These are phyloP conservation scores for Allium fistulosum DNA, from an alignment of 106 monocot genomes.

Conservation along the genomic window DNA sequence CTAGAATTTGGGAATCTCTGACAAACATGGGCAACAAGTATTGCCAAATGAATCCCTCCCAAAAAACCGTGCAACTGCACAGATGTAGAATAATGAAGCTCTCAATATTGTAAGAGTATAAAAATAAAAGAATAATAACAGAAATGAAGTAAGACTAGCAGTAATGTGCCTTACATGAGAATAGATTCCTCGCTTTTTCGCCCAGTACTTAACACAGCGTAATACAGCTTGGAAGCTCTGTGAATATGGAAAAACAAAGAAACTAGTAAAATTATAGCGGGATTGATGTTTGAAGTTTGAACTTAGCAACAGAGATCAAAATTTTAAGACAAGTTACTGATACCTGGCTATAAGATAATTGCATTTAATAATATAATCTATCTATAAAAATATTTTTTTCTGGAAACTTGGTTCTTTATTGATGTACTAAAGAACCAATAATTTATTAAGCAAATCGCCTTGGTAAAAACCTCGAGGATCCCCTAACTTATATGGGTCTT, in stretches of 20 bases:
- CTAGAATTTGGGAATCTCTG: slow-evolving; percentile 37
- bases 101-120: neutral
- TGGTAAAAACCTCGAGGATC: too few relatives aligned
- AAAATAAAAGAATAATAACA: neutral
- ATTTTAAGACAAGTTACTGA: too few relatives aligned
- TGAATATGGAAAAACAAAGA: neutral
- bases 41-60: slow-evolving; percentile 54
- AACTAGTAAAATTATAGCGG: neutral
- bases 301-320: too few relatives aligned
- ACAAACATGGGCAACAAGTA: slow-evolving; percentile 56
- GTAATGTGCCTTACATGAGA: slow-evolving; percentile 33
- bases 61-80: slow-evolving; percentile 51
- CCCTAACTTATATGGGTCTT: too few relatives aligned
- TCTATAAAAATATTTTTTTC: too few relatives aligned
- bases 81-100: neutral
- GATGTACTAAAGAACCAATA: too few relatives aligned
- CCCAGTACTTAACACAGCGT: slow-evolving; percentile 51
- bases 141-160: neutral
- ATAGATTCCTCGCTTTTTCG: slow-evolving; percentile 46
- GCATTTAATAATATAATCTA: too few relatives aligned
- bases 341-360: too few relatives aligned
- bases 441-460: too few relatives aligned
- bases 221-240: slow-evolving; percentile 46
- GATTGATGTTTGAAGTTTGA: too few relatives aligned
- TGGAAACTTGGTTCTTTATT: too few relatives aligned